Base-by-base conservation (phyloP, 257 asterid species). In the Capsicum chinense region DNA sequence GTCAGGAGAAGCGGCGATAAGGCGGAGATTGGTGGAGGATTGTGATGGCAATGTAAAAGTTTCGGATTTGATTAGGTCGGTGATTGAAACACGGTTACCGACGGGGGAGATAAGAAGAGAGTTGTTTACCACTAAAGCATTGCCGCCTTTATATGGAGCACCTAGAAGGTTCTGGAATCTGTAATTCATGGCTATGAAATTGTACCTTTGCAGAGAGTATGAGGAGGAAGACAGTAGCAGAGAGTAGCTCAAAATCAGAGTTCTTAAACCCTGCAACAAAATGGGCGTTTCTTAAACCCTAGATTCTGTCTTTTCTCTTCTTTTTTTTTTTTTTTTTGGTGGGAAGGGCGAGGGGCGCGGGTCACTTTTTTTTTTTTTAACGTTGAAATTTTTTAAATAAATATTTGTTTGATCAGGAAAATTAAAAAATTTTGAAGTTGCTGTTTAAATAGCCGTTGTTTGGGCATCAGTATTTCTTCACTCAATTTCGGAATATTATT, bases 101-200 rank as follows among this genome's bases (percentile, higher is more conserved):
- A 95, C 91, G 64, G 98, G 98, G 0, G 99, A 95, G 69, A 97
- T 86, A 5, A 97, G 89, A 6, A 87, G 88, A 4, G 82, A 86
- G 88, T 93, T 90, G 90, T 93, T 89, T 17, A 88, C 94, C 0
- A 93, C 87, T 66, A 87, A 87, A 84, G 87, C 96, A 85, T 93
- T 95, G 17, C 99, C 98, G 69, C 99, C 98, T 85, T 98, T 93
- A 88, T 95, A 97, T 16, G 99, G 99, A 37, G 99, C 98, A 79
- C 99, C 99, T 15, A 97, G 89, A n/a, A 93, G 94, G 78, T 95
- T 94, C 7, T 89, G 94, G 90, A 96, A 94, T 83, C 94, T 88
- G 91, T 93, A 96, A 76, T 94, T 94, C 99, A 96, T 96, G 85
- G 87, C 21, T 83, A 52, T 56, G 21, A 62, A 26, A 82, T 48